Evolutionary conservation across 2,329 filamentous ascomycete genomes (phyloP).

Genomic region (Cercospora sp.): DNA sequence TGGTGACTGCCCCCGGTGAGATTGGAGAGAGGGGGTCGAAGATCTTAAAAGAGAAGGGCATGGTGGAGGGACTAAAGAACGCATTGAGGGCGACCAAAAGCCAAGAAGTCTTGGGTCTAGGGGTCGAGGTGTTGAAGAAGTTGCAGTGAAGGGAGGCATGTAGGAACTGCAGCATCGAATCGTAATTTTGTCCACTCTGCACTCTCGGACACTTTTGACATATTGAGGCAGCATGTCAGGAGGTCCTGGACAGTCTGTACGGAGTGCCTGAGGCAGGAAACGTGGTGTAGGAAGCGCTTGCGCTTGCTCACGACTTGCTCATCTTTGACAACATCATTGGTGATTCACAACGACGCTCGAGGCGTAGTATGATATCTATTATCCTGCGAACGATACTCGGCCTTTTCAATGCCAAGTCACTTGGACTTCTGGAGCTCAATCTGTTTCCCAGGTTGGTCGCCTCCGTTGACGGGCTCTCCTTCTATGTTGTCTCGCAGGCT

Average conservation of each 20-base stretch:
- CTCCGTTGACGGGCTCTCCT: too few relatives aligned
- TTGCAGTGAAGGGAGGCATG: conserved; percentile 4
- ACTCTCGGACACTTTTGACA: too few relatives aligned
- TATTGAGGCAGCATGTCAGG: not conserved
- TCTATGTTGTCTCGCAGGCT: not conserved
- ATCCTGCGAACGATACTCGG: too few relatives aligned
- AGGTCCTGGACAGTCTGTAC: not conserved
- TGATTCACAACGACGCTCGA: too few relatives aligned
- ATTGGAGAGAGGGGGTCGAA: conserved; percentile 62
- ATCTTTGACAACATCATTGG: not conserved
- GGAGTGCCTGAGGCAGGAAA: not conserved
- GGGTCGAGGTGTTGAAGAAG: conserved; percentile 16
- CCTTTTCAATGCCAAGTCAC: too few relatives aligned
- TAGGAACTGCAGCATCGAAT: not conserved
- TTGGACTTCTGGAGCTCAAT: too few relatives aligned
- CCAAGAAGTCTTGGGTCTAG: conserved; percentile 60
- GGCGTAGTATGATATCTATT: too few relatives aligned
- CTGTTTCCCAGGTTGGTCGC: too few relatives aligned
- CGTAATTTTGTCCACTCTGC: not conserved
- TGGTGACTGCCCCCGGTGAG: conserved; percentile 67
- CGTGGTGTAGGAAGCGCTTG: not conserved
- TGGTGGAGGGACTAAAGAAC: conserved; percentile 63
- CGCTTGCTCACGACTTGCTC: not conserved
- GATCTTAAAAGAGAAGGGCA: conserved; percentile 57
- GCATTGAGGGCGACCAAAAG: conserved; percentile 68